A percentile compares a stretch with the other conserved stretches of the same genome.
These are phyloP conservation scores for Lepidopterella palustris DNA, from an alignment of 495 filamentous ascomycete species.

Conservation along the genomic window DNA sequence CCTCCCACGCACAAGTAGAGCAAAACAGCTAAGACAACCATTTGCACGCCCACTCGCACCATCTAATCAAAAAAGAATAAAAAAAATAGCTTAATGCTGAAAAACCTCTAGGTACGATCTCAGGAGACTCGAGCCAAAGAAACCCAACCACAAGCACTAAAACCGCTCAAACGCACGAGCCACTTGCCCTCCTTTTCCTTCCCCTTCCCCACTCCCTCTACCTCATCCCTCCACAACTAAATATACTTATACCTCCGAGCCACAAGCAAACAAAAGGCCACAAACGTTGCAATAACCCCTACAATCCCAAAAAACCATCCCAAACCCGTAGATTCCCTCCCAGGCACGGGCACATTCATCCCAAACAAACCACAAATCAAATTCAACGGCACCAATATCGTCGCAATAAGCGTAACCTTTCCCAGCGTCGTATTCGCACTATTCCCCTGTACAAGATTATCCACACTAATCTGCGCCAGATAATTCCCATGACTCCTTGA, in stretches of 20 bases:
- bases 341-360: slow-evolving; percentile 92
- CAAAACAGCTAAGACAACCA: no score
- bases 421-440: slow-evolving; percentile 76
- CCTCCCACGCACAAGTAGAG: no score
- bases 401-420: slow-evolving; percentile 92
- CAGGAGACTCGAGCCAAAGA: no score
- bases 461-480: slow-evolving; percentile 87
- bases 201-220: no score
- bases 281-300: slow-evolving; percentile 56
- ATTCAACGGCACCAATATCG: slow-evolving; percentile 94
- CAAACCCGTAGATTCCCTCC: slow-evolving; percentile 46
- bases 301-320: slow-evolving; percentile 78
- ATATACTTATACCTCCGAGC: slow-evolving; percentile 46
- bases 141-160: no score
- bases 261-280: slow-evolving; percentile 45
- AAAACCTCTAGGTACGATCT: no score
- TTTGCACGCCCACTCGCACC: no score
- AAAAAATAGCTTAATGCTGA: no score
- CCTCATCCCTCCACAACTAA: slow-evolving; percentile 22
- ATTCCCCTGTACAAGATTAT: slow-evolving; percentile 75
- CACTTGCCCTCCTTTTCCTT: neutral
- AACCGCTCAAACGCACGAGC: neutral
- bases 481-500: slow-evolving; percentile 94
- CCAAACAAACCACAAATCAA: slow-evolving; percentile 92
- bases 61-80: no score